Percentiles rank a stretch among this genome's conserved stretches.
Evolutionary conservation across 192 early-diverging fungal genomes (phyloP).

Genomic region (Powellomyces hirtus): DNA sequence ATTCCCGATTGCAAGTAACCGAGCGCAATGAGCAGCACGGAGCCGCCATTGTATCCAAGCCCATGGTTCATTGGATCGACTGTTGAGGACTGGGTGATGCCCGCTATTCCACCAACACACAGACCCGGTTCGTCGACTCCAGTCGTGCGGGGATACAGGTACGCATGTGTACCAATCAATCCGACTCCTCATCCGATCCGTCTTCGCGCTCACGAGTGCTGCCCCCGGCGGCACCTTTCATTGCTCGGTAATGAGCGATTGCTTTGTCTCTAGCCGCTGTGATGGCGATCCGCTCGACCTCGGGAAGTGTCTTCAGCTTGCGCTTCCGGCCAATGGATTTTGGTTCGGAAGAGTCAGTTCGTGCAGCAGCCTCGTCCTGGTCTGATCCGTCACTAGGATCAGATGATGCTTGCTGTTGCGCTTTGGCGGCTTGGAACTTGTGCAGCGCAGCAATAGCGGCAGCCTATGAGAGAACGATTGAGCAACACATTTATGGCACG

Average conservation of each 20-base stretch:
- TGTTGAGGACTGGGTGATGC: too few relatives aligned
- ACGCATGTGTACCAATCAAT: too few relatives aligned
- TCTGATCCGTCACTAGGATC: background rate
- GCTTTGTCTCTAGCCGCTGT: constrained; percentile 16
- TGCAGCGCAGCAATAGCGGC: constrained; percentile 12
- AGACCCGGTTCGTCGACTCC: too few relatives aligned
- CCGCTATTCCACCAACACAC: too few relatives aligned
- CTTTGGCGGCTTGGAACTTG: background rate
- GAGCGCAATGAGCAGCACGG: too few relatives aligned
- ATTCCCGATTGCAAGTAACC: too few relatives aligned
- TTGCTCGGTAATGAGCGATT: constrained; percentile 25
- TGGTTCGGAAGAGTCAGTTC: background rate
- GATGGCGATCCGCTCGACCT: constrained; percentile 23
- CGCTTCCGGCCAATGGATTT: constrained; percentile 22
- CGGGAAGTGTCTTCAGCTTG: constrained; percentile 30
- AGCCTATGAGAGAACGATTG: constrained; percentile 1
- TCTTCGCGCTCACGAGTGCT: background rate
- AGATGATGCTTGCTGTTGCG: background rate
- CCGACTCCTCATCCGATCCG: constrained; percentile 3
- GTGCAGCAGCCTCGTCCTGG: background rate
- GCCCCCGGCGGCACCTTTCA: constrained; percentile 5
- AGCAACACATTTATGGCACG: background rate
- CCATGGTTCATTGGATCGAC: too few relatives aligned
- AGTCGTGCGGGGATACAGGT: too few relatives aligned
- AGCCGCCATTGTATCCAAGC: too few relatives aligned